These are phyloP conservation scores for Aureobasidium sp. DNA, from an alignment of 2,329 filamentous ascomycete genomes.

Conservation along the genomic window DNA sequence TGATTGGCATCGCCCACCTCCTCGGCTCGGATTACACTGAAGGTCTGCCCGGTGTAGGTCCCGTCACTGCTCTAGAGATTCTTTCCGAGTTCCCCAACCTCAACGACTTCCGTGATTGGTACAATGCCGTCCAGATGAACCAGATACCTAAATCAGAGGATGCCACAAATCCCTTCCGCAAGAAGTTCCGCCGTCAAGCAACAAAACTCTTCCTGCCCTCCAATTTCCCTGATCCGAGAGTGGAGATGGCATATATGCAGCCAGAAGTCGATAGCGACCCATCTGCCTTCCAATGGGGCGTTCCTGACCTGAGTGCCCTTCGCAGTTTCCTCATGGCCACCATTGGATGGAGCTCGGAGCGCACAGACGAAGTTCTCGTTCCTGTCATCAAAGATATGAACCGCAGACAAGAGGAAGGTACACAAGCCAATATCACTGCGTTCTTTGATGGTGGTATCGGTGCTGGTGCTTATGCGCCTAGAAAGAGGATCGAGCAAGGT, in stretches of 20 bases:
- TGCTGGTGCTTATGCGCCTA: slow-evolving; percentile 61
- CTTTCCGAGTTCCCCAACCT: slow-evolving; percentile 80
- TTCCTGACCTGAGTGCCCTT: slow-evolving; percentile 82
- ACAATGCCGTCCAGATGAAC: slow-evolving; percentile 64
- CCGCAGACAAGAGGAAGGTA: slow-evolving; percentile 75
- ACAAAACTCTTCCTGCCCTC: slow-evolving; percentile 81
- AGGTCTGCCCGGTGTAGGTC: slow-evolving; percentile 81
- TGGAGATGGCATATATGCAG: slow-evolving; percentile 74
- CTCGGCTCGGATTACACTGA: slow-evolving; percentile 94
- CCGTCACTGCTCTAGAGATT: slow-evolving; percentile 90
- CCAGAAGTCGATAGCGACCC: slow-evolving; percentile 78
- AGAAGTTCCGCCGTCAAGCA: slow-evolving; percentile 78
- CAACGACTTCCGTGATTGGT: slow-evolving; percentile 79
- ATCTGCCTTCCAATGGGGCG: slow-evolving; percentile 86
- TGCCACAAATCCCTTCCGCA: slow-evolving; percentile 58
- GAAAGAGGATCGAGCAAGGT: slow-evolving; percentile 53
- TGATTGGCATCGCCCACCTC: slow-evolving; percentile 85
- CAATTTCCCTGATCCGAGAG: slow-evolving; percentile 68
- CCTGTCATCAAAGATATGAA: slow-evolving; percentile 97
- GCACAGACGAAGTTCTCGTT: slow-evolving; percentile 91
- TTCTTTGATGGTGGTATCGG: slow-evolving; percentile 76
- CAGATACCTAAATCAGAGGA: slow-evolving; percentile 54
- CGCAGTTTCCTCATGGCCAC: slow-evolving; percentile 81
- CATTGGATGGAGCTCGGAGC: slow-evolving; percentile 85
- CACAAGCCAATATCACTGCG: slow-evolving; percentile 91